These are phyloP conservation scores for Actinomucor elegans DNA, from an alignment of 371 early-diverging fungal genomes.

Conservation along the genomic window DNA sequence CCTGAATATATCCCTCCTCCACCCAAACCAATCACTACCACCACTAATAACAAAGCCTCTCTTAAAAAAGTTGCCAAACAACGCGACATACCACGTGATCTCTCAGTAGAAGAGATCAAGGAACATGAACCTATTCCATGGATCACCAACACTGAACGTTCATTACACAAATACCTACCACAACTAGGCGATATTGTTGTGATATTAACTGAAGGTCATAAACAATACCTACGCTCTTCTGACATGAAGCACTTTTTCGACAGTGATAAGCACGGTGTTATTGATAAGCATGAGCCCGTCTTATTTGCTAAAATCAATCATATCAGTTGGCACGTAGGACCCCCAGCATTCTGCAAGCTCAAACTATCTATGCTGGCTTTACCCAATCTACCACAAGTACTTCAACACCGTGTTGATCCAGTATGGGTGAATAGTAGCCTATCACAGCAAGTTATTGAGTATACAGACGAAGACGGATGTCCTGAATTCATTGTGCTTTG, in stretches of 20 bases:
- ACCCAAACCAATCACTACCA: neutral
- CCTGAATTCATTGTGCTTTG: constrained; percentile 74
- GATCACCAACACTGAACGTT: constrained; percentile 57
- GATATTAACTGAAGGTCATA: constrained; percentile 66
- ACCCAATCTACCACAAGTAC: constrained; percentile 22
- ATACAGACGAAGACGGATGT: constrained; percentile 68
- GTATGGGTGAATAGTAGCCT: constrained; percentile 35
- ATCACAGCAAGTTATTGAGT: constrained; percentile 60
- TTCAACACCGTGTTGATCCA: constrained; percentile 24
- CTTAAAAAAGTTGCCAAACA: constrained; percentile 22
- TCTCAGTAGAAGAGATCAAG: constrained; percentile 36
- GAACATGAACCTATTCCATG: constrained; percentile 57
- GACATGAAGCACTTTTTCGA: constrained; percentile 52
- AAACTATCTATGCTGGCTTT: constrained; percentile 44
- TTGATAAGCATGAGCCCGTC: constrained; percentile 47
- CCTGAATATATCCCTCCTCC: neutral
- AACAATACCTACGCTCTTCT: constrained; percentile 58
- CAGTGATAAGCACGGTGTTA: constrained; percentile 48
- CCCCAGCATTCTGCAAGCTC: constrained; percentile 68
- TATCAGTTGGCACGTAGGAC: constrained; percentile 71
- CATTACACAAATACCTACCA: constrained; percentile 67
- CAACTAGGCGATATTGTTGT: constrained; percentile 69
- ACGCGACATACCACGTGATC: constrained; percentile 21
- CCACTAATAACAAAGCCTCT: neutral
- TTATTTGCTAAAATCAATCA: constrained; percentile 58